A percentile compares a stretch with the other conserved stretches of the same genome.
Conservation (phyloP, 805 yeast genomes). For the Candida methanosorbosa region DNA sequence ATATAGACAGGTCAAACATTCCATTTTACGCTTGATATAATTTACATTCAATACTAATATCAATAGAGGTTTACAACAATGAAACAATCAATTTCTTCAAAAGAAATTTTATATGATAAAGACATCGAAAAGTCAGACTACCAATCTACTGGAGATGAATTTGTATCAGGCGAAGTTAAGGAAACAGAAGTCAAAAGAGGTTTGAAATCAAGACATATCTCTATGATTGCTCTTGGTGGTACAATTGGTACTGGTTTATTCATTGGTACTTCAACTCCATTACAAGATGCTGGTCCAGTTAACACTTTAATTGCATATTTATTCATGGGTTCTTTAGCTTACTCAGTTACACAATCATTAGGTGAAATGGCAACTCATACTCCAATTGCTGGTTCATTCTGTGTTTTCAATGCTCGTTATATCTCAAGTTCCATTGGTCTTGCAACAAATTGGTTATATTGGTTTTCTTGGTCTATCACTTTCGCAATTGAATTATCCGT, state of each 20-base stretch:
- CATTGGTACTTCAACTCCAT: slow-evolving; percentile 38
- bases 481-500: slow-evolving; percentile 59
- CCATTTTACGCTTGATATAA: no score
- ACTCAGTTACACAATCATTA: slow-evolving; percentile 44
- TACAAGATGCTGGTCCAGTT: slow-evolving; percentile 25
- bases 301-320: slow-evolving; percentile 53
- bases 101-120: no score
- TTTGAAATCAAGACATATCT: slow-evolving; percentile 40
- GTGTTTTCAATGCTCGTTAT: slow-evolving; percentile 39
- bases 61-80: no score
- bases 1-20: no score
- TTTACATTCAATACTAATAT: no score
- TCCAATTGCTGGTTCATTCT: slow-evolving; percentile 58
- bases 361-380: slow-evolving; percentile 62
- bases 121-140: no score
- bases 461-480: slow-evolving; percentile 40
- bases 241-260: slow-evolving; percentile 61
- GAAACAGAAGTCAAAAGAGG: slow-evolving; percentile 33
- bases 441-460: slow-evolving; percentile 42
- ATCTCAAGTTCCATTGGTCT: slow-evolving; percentile 48
- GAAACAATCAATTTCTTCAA: no score
- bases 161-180: slow-evolving; percentile 1
- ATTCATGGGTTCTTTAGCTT: slow-evolving; percentile 37
- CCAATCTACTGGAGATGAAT: no score
- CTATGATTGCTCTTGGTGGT: slow-evolving; percentile 66